Percentiles rank a stretch among this genome's conserved stretches.
Conservation (phyloP, 306 rosid genomes). For the Lupinus albus region DNA sequence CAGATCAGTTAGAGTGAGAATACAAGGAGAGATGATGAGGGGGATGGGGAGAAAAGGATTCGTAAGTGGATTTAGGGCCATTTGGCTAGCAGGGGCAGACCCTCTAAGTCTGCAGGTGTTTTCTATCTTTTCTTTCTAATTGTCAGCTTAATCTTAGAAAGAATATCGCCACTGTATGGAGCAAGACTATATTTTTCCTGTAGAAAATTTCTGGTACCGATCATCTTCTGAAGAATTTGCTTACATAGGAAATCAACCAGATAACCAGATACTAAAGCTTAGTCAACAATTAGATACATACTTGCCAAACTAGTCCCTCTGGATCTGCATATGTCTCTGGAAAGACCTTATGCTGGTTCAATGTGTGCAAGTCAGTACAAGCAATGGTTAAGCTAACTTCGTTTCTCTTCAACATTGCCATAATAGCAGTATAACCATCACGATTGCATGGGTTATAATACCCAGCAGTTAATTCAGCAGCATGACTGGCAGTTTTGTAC, state of each 20-base stretch:
- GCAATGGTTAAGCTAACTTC: constrained; percentile 70
- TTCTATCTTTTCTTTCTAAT: background rate
- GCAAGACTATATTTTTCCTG: background rate
- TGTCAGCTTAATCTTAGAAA: background rate
- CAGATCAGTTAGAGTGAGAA: background rate
- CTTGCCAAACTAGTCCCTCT: constrained; percentile 91
- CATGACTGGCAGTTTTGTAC: constrained; percentile 94
- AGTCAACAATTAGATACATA: constrained; percentile 46
- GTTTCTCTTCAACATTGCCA: constrained; percentile 71
- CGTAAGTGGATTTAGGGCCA: background rate
- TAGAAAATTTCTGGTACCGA: background rate
- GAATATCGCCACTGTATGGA: background rate
- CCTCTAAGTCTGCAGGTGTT: background rate
- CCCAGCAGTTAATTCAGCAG: constrained; percentile 94
- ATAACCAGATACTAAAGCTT: constrained; percentile 1
- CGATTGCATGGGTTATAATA: constrained; percentile 90
- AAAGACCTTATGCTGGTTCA: constrained; percentile 66
- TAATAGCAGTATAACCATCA: constrained; percentile 82
- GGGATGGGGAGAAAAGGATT: background rate
- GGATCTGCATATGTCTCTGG: constrained; percentile 72
- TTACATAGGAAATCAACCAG: constrained; percentile 21
- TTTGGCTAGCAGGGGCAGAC: background rate
- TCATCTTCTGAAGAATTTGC: constrained; percentile 22
- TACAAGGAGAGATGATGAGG: background rate
- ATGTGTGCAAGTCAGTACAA: constrained; percentile 59